Percentiles rank a stretch among this genome's conserved stretches.
These are phyloP conservation scores for Cladosporium sp. DNA, from an alignment of 2,329 filamentous ascomycete genomes.

Conservation along the genomic window DNA sequence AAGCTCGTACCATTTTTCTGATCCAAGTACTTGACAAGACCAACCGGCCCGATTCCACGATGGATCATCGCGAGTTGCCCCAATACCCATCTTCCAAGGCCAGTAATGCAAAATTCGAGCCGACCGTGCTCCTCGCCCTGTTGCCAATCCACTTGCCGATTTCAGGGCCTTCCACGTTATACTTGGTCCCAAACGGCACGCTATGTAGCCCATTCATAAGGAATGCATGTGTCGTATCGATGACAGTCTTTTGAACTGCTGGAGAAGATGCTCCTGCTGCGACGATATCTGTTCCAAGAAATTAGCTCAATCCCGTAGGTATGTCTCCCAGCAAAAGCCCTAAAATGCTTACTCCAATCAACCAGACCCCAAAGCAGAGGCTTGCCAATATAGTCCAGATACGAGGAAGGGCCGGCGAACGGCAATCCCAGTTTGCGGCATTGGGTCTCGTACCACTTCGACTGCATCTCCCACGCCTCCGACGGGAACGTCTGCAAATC, in stretches of 20 bases:
- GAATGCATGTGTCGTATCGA: conserved; percentile 23
- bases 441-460: conserved; percentile 20
- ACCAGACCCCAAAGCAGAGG: conserved; percentile 21
- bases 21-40: too few species aligned
- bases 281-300: conserved; percentile 19
- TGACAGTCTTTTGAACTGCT: conserved; percentile 17
- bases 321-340: too few species aligned
- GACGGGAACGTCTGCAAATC: conserved; percentile 37
- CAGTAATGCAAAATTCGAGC: conserved; percentile 22
- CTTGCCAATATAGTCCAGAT: conserved; percentile 16
- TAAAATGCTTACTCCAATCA: conserved; percentile 20
- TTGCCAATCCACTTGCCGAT: conserved; percentile 23
- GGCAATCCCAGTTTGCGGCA: conserved; percentile 19
- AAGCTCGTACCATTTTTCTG: too few species aligned
- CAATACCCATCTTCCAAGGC: conserved; percentile 22
- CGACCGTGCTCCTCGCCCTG: conserved; percentile 23
- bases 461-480: conserved; percentile 22
- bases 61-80: conserved; percentile 1
- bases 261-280: conserved; percentile 19
- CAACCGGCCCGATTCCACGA: too few species aligned
- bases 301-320: background rate
- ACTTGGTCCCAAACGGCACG: conserved; percentile 28
- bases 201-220: conserved; percentile 21
- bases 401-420: conserved; percentile 19
- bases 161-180: conserved; percentile 18